Evolutionary conservation across 176 grass and related monocot species (phyloP).

Genomic region (Canna indica): DNA sequence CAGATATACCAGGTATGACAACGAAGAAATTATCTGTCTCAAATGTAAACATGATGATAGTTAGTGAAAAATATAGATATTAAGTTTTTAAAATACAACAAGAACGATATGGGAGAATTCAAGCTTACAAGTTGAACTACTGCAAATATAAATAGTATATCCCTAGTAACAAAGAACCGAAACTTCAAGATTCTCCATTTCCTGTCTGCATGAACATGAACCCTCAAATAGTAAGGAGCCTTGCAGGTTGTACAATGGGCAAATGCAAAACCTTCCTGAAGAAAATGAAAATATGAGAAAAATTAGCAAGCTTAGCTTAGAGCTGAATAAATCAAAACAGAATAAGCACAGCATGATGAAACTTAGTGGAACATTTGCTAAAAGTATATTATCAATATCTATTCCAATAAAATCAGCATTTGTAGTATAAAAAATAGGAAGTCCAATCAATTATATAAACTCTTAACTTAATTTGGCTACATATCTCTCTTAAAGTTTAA

Average conservation of each 20-base stretch:
- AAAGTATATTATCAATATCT: background rate
- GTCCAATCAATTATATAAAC: background rate
- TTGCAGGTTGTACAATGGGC: slow-evolving; percentile 99
- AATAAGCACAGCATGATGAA: background rate
- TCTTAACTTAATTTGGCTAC: background rate
- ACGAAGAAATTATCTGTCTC: slow-evolving; percentile 72
- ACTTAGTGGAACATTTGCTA: background rate
- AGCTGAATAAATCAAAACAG: background rate
- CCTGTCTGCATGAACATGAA: slow-evolving; percentile 91
- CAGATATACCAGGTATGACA: slow-evolving; percentile 82
- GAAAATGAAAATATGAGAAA: slow-evolving; percentile 19
- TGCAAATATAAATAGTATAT: slow-evolving; percentile 91
- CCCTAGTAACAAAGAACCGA: slow-evolving; percentile 96
- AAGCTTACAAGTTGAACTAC: slow-evolving; percentile 83
- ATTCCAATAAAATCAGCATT: background rate
- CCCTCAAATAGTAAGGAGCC: slow-evolving; percentile 92
- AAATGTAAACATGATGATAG: background rate
- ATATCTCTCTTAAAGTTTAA: background rate
- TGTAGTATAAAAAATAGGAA: background rate
- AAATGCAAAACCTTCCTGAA: slow-evolving; percentile 99
- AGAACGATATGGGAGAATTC: slow-evolving; percentile 15
- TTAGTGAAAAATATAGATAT: slow-evolving; percentile 12
- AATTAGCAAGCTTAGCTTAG: background rate
- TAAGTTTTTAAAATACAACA: slow-evolving; percentile 21
- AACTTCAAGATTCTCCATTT: slow-evolving; percentile 98